Evolutionary conservation across 768 basidiomycete genomes (phyloP).

Genomic region (Naganishia onofrii): DNA sequence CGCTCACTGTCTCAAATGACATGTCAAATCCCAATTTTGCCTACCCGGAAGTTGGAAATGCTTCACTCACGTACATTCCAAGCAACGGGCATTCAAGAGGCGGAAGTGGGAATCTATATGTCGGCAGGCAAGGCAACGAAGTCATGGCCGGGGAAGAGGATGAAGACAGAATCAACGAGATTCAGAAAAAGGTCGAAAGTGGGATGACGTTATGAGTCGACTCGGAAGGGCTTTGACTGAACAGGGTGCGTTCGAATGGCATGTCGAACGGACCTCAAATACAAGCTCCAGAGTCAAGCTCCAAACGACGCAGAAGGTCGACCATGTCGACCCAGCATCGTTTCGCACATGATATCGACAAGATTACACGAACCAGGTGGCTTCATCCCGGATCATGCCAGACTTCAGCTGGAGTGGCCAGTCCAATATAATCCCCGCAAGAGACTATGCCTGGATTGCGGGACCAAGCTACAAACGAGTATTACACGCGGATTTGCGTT

Average conservation of each 20-base stretch:
- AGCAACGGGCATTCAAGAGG: background rate
- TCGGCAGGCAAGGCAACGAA: background rate
- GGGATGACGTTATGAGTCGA: background rate
- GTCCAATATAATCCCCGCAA: too few species aligned
- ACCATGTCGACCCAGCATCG: too few species aligned
- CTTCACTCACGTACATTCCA: background rate
- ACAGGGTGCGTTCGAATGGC: background rate
- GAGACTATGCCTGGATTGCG: too few species aligned
- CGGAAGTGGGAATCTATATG: background rate
- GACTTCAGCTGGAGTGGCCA: too few species aligned
- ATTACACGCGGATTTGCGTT: too few species aligned
- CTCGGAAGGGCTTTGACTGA: background rate
- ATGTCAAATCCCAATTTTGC: background rate
- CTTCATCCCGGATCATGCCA: too few species aligned
- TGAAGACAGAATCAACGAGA: background rate
- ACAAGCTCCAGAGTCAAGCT: too few species aligned
- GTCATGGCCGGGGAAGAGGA: background rate
- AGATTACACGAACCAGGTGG: too few species aligned
- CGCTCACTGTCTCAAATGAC: background rate
- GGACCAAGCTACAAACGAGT: too few species aligned
- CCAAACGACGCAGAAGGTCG: too few species aligned
- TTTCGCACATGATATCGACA: too few species aligned
- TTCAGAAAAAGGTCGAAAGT: conserved; percentile 7
- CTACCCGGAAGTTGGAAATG: background rate
- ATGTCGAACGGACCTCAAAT: too few species aligned